A percentile compares a stretch with the other conserved stretches of the same genome.
Evolutionary conservation across 768 basidiomycete genomes (phyloP).

Genomic region (Suillus placidus): DNA sequence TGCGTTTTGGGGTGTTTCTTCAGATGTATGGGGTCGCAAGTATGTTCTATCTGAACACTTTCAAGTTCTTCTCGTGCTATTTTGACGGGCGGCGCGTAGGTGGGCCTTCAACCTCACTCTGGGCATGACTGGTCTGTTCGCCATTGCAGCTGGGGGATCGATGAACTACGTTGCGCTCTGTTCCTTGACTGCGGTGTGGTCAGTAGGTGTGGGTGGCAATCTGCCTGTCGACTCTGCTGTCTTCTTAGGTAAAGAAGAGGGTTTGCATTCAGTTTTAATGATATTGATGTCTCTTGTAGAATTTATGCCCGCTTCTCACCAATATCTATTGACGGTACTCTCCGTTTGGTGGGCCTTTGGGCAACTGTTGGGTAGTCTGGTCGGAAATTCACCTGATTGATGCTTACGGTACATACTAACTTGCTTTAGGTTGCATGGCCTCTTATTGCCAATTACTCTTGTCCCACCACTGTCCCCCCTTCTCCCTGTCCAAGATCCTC

Average conservation of each 20-base stretch:
- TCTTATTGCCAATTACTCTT: constrained; percentile 69
- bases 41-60: constrained; percentile 24
- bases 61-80: background rate
- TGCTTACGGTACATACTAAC: background rate
- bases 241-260: constrained; percentile 59
- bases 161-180: constrained; percentile 54
- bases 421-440: constrained; percentile 66
- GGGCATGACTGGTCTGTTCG: constrained; percentile 67
- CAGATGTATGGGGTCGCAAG: constrained; percentile 74
- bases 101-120: constrained; percentile 74
- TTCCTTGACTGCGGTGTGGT: constrained; percentile 57
- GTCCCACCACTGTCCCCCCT: constrained; percentile 39
- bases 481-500: constrained; percentile 53
- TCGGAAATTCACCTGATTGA: background rate
- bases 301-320: constrained; percentile 70
- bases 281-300: constrained; percentile 40
- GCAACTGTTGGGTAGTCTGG: constrained; percentile 61
- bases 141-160: constrained; percentile 61
- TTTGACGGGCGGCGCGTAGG: constrained; percentile 34
- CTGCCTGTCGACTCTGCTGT: constrained; percentile 77
- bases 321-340: constrained; percentile 73
- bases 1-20: constrained; percentile 66
- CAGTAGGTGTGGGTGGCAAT: constrained; percentile 74
- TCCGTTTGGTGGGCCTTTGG: constrained; percentile 84
- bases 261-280: background rate